Base-by-base conservation (phyloP, 805 yeast species). In the Blastobotrys muscicola region DNA sequence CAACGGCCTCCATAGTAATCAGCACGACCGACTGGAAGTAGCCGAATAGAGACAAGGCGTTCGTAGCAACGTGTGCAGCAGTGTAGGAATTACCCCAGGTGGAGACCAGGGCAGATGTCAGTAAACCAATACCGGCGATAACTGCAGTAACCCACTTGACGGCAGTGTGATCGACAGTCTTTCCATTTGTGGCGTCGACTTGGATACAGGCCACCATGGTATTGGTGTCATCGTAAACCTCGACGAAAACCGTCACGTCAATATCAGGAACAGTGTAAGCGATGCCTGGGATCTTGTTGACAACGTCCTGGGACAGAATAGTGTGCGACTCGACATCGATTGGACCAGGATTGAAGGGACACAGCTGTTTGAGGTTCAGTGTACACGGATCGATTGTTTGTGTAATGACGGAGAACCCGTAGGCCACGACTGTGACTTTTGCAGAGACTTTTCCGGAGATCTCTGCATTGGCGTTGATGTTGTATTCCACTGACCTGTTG, bases 111-210 rank as follows among this genome's bases (percentile, higher is more conserved):
- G 94, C 89, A n/a, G 94, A 84, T 12, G 80, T 71, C 37, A 87
- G 65, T 46, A 89, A 64, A n/a, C 96, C 95, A 29, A 85, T 62
- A 49, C 96, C 96, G 1, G 94, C 86, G 54, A 87, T 70, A 14
- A 82, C 80, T 1, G 97, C 97, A 13, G 95, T 85, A 34, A 85
- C 94, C 97, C 97, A 89, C 64, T 84, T 82, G 45, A 82, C 87
- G 51, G 84, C 84, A 2, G 75, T 69, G 58, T 85, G 95, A 36
- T 83, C 66, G 14, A 86, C 90, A 2, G 94, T 80, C 55, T 80
- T 83, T 32, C 89, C 86, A 58, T 86, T 86, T 14, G 80, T 56
- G 57, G 86, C 78, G 46, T 74, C 73, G 12, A 85, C 78, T 58
- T 83, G 90, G 45, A 86, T 69, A 60, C 95, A 86, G 33, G 87